A percentile compares a stretch with the other conserved stretches of the same genome.
phyloP scores from a whole-genome alignment of 2,329 filamentous ascomycete genomes.

The Hymenoscyphus linearis region DNA sequence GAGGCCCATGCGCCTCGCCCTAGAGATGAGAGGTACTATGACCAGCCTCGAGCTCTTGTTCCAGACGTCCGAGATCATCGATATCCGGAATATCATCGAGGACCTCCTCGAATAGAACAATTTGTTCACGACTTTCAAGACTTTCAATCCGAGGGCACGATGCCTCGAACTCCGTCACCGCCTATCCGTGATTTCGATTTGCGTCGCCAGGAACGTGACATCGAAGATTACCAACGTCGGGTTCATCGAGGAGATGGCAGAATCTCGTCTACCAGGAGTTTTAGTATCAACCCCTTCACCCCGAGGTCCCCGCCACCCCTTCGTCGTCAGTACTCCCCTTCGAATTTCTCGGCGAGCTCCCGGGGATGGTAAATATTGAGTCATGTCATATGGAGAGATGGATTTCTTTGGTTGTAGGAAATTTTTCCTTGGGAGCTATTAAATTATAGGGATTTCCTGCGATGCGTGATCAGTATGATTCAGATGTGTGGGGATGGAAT shows the following conservation, averaged over 20 bases:
- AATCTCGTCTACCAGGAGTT: background rate
- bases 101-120: background rate
- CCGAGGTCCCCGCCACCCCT: slow-evolving; percentile 9
- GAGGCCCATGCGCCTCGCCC: background rate
- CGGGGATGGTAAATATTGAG: background rate
- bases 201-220: background rate
- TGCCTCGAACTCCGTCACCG: background rate
- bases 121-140: background rate
- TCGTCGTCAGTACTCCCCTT: slow-evolving; percentile 14
- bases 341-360: background rate
- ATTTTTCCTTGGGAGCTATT: background rate
- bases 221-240: background rate
- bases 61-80: background rate
- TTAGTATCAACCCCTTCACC: slow-evolving; percentile 13
- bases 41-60: background rate
- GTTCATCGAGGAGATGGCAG: background rate
- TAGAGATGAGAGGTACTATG: background rate
- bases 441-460: background rate
- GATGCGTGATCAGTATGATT: slow-evolving; percentile 4
- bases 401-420: background rate
- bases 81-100: background rate
- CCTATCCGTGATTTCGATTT: background rate
- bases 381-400: background rate
- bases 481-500: background rate
- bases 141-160: background rate